A percentile compares a stretch with the other conserved stretches of the same genome.
Conservation (phyloP, 495 filamentous ascomycete genomes). For the Penicillium verhagenii region DNA sequence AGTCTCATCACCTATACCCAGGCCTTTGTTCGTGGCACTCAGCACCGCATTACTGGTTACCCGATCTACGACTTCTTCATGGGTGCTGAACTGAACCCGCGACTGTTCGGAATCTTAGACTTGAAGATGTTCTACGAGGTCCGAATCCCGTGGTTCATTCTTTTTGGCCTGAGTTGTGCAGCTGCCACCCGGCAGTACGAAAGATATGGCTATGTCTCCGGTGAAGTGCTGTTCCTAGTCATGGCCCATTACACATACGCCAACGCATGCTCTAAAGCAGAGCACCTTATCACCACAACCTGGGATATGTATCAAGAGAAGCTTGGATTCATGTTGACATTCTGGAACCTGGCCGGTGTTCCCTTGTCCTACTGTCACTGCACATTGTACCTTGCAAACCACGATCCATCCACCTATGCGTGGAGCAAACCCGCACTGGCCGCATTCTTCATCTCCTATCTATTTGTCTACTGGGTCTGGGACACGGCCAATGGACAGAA, state of each 20-base stretch:
- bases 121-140: constrained; percentile 99
- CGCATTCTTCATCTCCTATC: constrained; percentile 63
- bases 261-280: constrained; percentile 91
- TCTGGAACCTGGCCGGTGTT: constrained; percentile 98
- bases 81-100: constrained; percentile 94
- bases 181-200: constrained; percentile 85
- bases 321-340: constrained; percentile 99
- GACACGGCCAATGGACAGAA: constrained; percentile 90
- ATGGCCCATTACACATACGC: constrained; percentile 92
- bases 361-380: constrained; percentile 95
- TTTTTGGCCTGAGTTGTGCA: constrained; percentile 74
- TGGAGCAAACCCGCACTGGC: constrained; percentile 64
- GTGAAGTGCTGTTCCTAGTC: constrained; percentile 77
- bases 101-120: constrained; percentile 84
- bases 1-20: constrained; percentile 77
- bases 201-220: constrained; percentile 79
- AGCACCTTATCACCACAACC: constrained; percentile 87
- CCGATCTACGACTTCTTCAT: constrained; percentile 98
- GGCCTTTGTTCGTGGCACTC: constrained; percentile 69
- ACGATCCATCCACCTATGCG: constrained; percentile 72
- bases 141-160: constrained; percentile 90
- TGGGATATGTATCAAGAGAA: constrained; percentile 99
- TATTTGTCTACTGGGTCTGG: constrained; percentile 90
- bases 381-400: constrained; percentile 85
- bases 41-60: constrained; percentile 90